phyloP scores from a whole-genome alignment of 805 yeast species.

The Ogataea salicorniae region DNA sequence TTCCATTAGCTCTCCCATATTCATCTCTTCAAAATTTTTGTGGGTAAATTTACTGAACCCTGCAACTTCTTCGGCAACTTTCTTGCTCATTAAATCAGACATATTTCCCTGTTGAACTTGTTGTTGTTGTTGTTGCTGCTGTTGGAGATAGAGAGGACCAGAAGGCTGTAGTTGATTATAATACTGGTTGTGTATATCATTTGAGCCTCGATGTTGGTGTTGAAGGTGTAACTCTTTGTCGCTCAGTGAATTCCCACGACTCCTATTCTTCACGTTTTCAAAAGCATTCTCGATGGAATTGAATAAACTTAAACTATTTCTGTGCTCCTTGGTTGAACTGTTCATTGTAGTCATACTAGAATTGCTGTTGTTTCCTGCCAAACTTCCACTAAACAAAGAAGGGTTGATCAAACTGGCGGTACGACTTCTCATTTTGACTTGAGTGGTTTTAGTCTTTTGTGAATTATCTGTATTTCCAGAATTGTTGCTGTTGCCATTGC shows the following conservation, averaged over 20 bases:
- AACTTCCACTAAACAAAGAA: constrained; percentile 15
- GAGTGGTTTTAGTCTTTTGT: constrained; percentile 1
- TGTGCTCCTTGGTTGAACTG: constrained; percentile 6
- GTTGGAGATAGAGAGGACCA: no score
- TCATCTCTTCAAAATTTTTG: constrained; percentile 26
- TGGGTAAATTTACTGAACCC: constrained; percentile 16
- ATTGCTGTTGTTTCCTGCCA: constrained; percentile 1
- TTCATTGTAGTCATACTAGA: not conserved
- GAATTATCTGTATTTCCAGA: not conserved
- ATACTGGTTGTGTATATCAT: not conserved
- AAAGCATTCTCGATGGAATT: constrained; percentile 31
- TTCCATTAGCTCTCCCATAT: constrained; percentile 24
- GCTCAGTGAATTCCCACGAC: constrained; percentile 24
- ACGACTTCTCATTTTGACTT: constrained; percentile 25
- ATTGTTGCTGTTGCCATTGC: not conserved
- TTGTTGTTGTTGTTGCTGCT: constrained; percentile 1
- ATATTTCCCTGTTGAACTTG: not conserved
- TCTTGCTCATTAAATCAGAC: not conserved
- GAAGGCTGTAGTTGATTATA: no score
- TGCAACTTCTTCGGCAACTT: constrained; percentile 7
- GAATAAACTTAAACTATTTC: constrained; percentile 17
- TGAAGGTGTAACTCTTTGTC: constrained; percentile 6
- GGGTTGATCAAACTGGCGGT: constrained; percentile 28
- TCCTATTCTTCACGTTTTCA: constrained; percentile 28
- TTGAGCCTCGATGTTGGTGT: not conserved